These are phyloP conservation scores for Perkinsela sp. DNA, from an alignment of 208 protist species.

Conservation along the genomic window DNA sequence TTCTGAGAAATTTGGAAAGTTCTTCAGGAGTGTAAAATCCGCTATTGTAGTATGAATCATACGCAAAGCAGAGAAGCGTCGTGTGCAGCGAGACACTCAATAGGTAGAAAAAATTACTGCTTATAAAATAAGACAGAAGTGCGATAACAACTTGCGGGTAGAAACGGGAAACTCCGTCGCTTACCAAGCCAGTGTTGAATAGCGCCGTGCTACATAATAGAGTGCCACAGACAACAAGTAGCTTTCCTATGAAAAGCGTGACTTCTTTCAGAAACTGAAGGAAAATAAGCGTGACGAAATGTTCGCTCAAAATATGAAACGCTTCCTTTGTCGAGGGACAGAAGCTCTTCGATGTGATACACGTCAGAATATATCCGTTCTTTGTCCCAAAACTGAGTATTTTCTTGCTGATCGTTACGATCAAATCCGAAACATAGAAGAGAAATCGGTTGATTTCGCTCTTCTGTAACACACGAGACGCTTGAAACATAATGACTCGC, in stretches of 20 bases:
- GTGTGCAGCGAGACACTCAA: background rate
- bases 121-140: background rate
- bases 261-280: background rate
- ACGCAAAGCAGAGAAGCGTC: background rate
- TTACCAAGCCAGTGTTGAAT: background rate
- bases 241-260: background rate
- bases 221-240: background rate
- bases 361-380: background rate
- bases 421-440: background rate
- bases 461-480: background rate
- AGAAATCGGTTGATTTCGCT: background rate
- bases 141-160: background rate
- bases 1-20: background rate
- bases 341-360: background rate
- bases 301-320: background rate
- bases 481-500: background rate
- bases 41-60: background rate
- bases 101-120: background rate
- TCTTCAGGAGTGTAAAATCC: background rate
- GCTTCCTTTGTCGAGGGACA: background rate
- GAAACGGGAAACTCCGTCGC: background rate
- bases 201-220: background rate
- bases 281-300: background rate
- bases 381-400: background rate
- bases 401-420: background rate